Conservation (phyloP, 352 stramenopile species). For the Phytopythium litorale region DNA sequence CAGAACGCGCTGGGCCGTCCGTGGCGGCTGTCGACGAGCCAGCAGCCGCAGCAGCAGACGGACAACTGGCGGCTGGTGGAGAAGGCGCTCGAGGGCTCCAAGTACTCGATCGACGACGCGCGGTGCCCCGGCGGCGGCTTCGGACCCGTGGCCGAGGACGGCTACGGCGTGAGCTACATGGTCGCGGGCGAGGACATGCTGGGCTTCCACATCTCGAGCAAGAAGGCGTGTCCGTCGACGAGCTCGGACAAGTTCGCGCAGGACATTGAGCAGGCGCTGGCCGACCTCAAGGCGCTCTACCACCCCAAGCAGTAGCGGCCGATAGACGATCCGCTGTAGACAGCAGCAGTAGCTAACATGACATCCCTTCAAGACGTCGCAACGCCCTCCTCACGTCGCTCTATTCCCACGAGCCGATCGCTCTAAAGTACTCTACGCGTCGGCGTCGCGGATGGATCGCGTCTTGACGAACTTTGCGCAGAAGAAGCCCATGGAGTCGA, state of each 20-base stretch:
- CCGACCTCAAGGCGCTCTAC: constrained; percentile 71
- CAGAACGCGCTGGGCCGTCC: constrained; percentile 80
- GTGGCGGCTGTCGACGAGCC: constrained; percentile 87
- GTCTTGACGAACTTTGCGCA: constrained; percentile 92
- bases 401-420: background rate
- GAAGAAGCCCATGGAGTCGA: constrained; percentile 95
- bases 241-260: constrained; percentile 78
- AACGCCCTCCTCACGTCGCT: background rate
- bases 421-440: background rate
- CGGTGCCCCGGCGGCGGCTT: constrained; percentile 85
- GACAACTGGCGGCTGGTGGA: constrained; percentile 71
- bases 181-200: constrained; percentile 84
- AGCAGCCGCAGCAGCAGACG: constrained; percentile 90
- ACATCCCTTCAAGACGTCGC: too few species aligned
- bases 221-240: constrained; percentile 67
- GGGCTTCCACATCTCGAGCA: constrained; percentile 91
- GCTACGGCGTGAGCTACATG: constrained; percentile 92
- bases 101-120: constrained; percentile 52
- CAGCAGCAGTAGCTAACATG: background rate
- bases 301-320: constrained; percentile 27
- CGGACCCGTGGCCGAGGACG: constrained; percentile 86
- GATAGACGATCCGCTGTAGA: background rate
- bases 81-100: constrained; percentile 51
- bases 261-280: constrained; percentile 77
- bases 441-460: constrained; percentile 30